phyloP scores from a whole-genome alignment of 345 rosid species.

The Salix exigua region DNA sequence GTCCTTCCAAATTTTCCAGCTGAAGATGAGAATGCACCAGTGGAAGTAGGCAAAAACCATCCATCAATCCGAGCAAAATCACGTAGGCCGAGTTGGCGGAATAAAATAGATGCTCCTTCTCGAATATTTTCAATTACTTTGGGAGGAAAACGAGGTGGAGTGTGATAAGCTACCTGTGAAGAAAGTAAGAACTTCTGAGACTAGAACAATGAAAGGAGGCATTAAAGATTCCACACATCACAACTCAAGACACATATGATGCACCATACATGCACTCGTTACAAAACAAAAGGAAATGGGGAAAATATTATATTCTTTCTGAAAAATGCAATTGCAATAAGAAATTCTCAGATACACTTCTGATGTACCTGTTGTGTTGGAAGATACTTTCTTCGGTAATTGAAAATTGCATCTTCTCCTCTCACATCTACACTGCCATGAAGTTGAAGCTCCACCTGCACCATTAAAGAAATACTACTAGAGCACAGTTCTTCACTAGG shows the following conservation, averaged over 20 bases:
- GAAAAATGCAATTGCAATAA: neutral
- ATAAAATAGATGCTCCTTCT: constrained; percentile 77
- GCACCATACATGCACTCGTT: neutral
- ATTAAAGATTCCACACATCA: neutral
- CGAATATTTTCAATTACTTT: constrained; percentile 65
- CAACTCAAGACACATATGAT: neutral
- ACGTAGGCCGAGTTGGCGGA: constrained; percentile 63
- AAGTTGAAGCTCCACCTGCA: constrained; percentile 85
- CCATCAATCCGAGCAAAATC: constrained; percentile 98
- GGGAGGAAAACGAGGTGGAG: constrained; percentile 90
- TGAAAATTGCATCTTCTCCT: constrained; percentile 76
- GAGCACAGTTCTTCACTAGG: constrained; percentile 8
- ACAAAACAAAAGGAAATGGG: neutral
- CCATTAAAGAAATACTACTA: constrained; percentile 21
- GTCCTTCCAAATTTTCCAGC: constrained; percentile 42
- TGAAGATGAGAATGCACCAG: constrained; percentile 35
- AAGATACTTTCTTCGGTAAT: constrained; percentile 89
- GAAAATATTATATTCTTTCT: neutral
- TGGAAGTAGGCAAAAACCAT: constrained; percentile 72
- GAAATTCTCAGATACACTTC: constrained; percentile 11
- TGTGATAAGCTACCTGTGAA: constrained; percentile 84
- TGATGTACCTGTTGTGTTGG: constrained; percentile 83
- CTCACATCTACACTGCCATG: constrained; percentile 52
- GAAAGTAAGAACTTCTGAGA: constrained; percentile 9
- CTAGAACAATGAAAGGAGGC: constrained; percentile 13